Evolutionary conservation across 2,329 filamentous ascomycete genomes (phyloP).

Genomic region (Pseudocercospora crystallina): DNA sequence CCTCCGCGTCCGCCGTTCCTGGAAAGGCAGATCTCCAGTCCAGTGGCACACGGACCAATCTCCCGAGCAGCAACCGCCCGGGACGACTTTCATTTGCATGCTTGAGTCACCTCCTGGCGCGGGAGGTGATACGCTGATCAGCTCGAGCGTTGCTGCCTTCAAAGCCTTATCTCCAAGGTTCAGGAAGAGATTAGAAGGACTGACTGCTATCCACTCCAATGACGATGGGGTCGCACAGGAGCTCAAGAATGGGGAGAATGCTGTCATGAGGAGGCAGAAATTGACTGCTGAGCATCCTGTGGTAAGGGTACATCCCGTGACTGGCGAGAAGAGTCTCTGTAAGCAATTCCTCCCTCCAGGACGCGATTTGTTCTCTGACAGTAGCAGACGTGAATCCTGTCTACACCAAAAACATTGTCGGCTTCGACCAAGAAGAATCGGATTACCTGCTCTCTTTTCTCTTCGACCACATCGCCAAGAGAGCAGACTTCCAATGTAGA

Average conservation of each 20-base stretch:
- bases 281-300: conserved; percentile 63
- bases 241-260: conserved; percentile 25
- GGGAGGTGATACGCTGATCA: conserved; percentile 8
- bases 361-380: neutral
- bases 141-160: conserved; percentile 20
- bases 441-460: conserved; percentile 72
- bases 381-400: conserved; percentile 65
- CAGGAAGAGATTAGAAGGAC: conserved; percentile 31
- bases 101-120: conserved; percentile 11
- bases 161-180: conserved; percentile 27
- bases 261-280: conserved; percentile 34
- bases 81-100: conserved; percentile 32
- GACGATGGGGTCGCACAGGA: conserved; percentile 22
- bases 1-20: conserved; percentile 15
- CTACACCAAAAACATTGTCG: conserved; percentile 76
- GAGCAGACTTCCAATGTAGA: conserved; percentile 27
- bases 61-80: conserved; percentile 33
- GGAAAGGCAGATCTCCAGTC: conserved; percentile 12
- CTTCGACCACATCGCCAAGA: conserved; percentile 41
- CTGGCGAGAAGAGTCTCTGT: conserved; percentile 75
- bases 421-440: conserved; percentile 79
- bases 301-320: conserved; percentile 71
- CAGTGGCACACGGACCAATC: conserved; percentile 13
- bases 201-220: conserved; percentile 17
- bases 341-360: no score